Evolutionary conservation across 1,284 basidiomycete species (phyloP), one percentile per base, ranked within the genome.

Genomic region (Cystobasidium sp.): DNA sequence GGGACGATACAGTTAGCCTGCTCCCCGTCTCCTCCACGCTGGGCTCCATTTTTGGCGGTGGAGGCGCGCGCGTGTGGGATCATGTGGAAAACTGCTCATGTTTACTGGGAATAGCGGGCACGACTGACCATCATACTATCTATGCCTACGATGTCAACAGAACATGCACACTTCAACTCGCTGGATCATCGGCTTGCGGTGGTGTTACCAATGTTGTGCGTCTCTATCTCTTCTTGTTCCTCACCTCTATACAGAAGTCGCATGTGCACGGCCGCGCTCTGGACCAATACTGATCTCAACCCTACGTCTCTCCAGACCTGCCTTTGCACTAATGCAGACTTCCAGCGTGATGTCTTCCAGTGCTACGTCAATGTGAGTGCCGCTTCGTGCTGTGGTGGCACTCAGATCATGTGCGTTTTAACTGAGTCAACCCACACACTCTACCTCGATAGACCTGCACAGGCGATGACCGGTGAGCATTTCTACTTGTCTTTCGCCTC

Each of bases 311-410:
- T 64, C 24, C n/a, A 71, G 70, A 64, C 51, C 18, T 73, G 70
- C 52, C 46, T 73, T 10, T 73, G 70, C 70, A 73, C 62, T 39
- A 44, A 73, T 24, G 12, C 41, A 12, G n/a, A 31, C 55, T 73
- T 73, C 52, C 70, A 73, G 53, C 24, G 39, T 18, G 53, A 51
- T 37, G 69, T 71, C 31, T 71, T 16, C 69, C 70, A 73, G 63
- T 73, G 70, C 70, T 73, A 65, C 39, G 44, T 55, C n/a, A 66
- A 59, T 39, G 70, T 58, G 37, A 56, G 62, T 39, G 18, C 22
- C 3, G 16, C 31, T 4, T 39, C 46, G 37, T 16, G 16, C 20
- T 22, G 43, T 3, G 8, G n/a, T n/a, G n/a, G n/a, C n/a, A n/a
- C n/a, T n/a, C n/a, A n/a, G n/a, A n/a, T n/a, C n/a, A n/a, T n/a